These are phyloP conservation scores for Coleophoma eucalyptorum DNA, from an alignment of 2,329 filamentous ascomycete genomes.

Conservation along the genomic window DNA sequence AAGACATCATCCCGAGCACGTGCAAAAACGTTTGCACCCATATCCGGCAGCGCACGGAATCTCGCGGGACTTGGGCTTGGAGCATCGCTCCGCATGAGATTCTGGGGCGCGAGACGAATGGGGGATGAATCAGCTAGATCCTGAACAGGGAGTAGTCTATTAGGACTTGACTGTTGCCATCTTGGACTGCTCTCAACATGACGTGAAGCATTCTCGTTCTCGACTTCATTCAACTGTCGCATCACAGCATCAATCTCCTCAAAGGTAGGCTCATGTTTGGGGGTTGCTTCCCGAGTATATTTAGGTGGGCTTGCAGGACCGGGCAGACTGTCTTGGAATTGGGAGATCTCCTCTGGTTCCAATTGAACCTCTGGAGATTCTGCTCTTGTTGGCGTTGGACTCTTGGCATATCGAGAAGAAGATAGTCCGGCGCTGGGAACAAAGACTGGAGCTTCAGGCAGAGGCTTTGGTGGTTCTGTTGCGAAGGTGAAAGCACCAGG, in stretches of 20 bases:
- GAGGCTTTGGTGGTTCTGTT: neutral
- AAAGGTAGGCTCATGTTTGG: conserved; percentile 42
- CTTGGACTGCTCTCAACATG: conserved; percentile 28
- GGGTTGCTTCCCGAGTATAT: conserved; percentile 7
- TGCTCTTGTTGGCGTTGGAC: conserved; percentile 17
- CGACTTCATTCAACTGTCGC: conserved; percentile 68
- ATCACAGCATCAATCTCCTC: conserved; percentile 93
- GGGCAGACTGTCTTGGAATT: conserved; percentile 23
- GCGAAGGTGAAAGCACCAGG: conserved; percentile 19
- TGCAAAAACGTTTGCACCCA: conserved; percentile 39
- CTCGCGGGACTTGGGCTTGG: conserved; percentile 69
- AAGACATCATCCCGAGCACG: conserved; percentile 40
- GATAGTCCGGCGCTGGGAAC: conserved; percentile 12
- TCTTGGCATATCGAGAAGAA: conserved; percentile 23
- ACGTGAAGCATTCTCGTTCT: conserved; percentile 1
- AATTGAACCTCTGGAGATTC: conserved; percentile 13
- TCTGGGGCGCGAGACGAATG: conserved; percentile 47
- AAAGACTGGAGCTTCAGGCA: conserved; percentile 7
- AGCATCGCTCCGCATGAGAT: conserved; percentile 61
- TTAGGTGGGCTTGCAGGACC: conserved; percentile 13
- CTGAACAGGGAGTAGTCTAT: conserved; percentile 32
- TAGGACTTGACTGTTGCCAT: conserved; percentile 42
- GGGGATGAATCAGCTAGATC: conserved; percentile 43
- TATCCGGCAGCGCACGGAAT: conserved; percentile 41
- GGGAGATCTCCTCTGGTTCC: conserved; percentile 15